Evolutionary conservation across 1,139 yeast genomes (phyloP).

Genomic region (Blastobotrys persicus): DNA sequence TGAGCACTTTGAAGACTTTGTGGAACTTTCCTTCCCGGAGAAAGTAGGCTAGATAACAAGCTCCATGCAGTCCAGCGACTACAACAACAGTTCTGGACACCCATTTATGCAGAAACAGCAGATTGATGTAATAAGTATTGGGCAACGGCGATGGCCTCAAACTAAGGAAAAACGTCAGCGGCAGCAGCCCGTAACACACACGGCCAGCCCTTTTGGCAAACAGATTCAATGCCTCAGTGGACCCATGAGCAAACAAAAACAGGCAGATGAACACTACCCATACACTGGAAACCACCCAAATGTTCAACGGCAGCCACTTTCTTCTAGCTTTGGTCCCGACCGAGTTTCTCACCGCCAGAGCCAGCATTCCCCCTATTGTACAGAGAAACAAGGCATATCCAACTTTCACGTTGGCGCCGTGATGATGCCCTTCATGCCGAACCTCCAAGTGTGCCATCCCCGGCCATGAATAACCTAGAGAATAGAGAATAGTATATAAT

Average conservation of each 20-base stretch:
- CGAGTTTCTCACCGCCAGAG: constrained; percentile 22
- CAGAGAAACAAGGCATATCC: constrained; percentile 48
- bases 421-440: constrained; percentile 40
- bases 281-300: constrained; percentile 34
- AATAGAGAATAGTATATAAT: too few relatives aligned
- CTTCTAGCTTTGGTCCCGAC: constrained; percentile 33
- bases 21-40: constrained; percentile 35
- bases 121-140: constrained; percentile 53
- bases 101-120: constrained; percentile 75
- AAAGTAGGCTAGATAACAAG: constrained; percentile 55
- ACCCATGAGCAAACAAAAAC: constrained; percentile 21
- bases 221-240: constrained; percentile 22
- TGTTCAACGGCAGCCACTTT: constrained; percentile 31
- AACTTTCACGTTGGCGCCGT: constrained; percentile 42
- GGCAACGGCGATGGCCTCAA: constrained; percentile 61
- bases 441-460: constrained; percentile 10
- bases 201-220: constrained; percentile 47
- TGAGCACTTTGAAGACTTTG: constrained; percentile 48
- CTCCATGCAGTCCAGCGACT: constrained; percentile 54
- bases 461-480: too few relatives aligned
- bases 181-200: constrained; percentile 61
- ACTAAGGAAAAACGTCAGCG: constrained; percentile 60
- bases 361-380: constrained; percentile 35
- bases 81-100: constrained; percentile 61
- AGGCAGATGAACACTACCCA: constrained; percentile 40